These are phyloP conservation scores for Epichloe elymi DNA, from an alignment of 2,329 filamentous ascomycete genomes.

Conservation along the genomic window DNA sequence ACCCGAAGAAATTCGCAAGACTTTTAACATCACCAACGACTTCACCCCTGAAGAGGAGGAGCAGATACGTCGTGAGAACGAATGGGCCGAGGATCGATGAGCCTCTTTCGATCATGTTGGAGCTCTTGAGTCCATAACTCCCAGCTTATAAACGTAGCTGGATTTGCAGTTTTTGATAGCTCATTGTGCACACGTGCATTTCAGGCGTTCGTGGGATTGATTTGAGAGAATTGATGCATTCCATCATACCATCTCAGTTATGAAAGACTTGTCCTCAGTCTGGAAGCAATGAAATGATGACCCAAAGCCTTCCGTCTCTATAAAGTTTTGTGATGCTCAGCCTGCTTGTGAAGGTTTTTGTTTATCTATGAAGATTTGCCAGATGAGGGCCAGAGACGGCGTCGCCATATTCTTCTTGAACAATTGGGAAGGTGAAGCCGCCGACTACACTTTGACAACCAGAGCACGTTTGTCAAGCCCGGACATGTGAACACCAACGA, in stretches of 20 bases:
- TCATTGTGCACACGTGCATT: slow-evolving; percentile 2
- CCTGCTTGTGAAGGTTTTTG: not conserved
- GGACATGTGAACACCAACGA: too few species aligned
- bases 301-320: not conserved
- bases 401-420: not conserved
- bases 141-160: not conserved
- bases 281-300: not conserved
- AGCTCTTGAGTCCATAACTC: not conserved
- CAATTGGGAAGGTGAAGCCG: not conserved
- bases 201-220: slow-evolving; percentile 11
- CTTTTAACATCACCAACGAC: slow-evolving; percentile 99
- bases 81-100: slow-evolving; percentile 79
- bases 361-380: not conserved
- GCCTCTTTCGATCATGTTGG: not conserved
- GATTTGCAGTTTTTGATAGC: not conserved
- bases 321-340: not conserved
- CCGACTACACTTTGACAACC: not conserved
- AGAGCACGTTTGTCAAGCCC: too few species aligned
- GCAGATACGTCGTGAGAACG: slow-evolving; percentile 85
- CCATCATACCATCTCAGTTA: not conserved
- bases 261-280: not conserved
- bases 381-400: too few species aligned
- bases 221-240: slow-evolving; percentile 5
- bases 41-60: slow-evolving; percentile 99
- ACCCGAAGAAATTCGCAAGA: slow-evolving; percentile 97